These are phyloP conservation scores for Diutina mesorugosa DNA, from an alignment of 1,139 yeast genomes.

Conservation along the genomic window DNA sequence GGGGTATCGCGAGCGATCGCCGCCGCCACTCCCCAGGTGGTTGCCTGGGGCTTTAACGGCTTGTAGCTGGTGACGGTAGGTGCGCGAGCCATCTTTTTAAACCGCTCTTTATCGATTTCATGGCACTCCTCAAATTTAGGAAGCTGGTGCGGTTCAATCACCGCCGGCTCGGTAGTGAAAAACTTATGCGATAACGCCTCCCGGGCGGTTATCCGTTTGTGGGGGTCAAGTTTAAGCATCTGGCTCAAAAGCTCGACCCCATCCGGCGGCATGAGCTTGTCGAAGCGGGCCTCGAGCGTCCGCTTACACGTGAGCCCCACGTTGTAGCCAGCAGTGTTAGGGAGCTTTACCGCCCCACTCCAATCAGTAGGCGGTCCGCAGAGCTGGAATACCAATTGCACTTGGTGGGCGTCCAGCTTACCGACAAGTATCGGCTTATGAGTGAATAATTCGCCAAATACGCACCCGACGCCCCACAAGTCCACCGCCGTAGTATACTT, in stretches of 20 bases:
- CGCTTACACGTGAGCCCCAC: slow-evolving; percentile 38
- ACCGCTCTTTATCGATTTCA: slow-evolving; percentile 67
- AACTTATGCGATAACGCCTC: slow-evolving; percentile 65
- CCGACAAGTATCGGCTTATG: slow-evolving; percentile 81
- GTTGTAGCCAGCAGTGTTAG: slow-evolving; percentile 37
- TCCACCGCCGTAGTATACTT: slow-evolving; percentile 89
- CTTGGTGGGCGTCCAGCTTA: slow-evolving; percentile 81
- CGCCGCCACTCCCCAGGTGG: background rate
- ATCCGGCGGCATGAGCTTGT: slow-evolving; percentile 17
- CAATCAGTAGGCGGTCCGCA: slow-evolving; percentile 73
- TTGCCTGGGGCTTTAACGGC: background rate
- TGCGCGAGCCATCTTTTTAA: slow-evolving; percentile 20
- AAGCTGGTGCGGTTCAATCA: slow-evolving; percentile 40
- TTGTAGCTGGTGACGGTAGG: background rate
- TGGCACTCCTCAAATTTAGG: slow-evolving; percentile 78
- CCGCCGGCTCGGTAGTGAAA: slow-evolving; percentile 53
- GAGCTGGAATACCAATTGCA: slow-evolving; percentile 63
- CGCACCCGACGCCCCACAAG: slow-evolving; percentile 97
- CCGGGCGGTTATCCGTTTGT: slow-evolving; percentile 59
- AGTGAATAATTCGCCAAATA: slow-evolving; percentile 81
- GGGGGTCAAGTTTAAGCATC: slow-evolving; percentile 55
- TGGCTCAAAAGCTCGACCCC: slow-evolving; percentile 36
- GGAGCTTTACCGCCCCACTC: slow-evolving; percentile 55
- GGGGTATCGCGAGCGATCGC: background rate
- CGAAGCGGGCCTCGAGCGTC: slow-evolving; percentile 35